phyloP scores from a whole-genome alignment of 768 basidiomycete species.

The Termitomyces sp. region DNA sequence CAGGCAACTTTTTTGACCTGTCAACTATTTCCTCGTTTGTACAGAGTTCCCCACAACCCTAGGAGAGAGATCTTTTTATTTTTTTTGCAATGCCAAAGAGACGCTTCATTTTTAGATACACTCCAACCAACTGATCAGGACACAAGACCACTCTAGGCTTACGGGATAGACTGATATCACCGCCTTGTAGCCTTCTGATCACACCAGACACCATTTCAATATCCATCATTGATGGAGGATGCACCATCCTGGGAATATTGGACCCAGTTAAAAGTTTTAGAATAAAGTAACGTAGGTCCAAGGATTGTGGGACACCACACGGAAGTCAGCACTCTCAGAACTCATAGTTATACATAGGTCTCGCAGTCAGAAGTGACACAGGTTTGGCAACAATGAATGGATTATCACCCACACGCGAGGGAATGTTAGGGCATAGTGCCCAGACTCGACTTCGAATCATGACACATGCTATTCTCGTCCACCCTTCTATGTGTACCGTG shows the following conservation, averaged over 20 bases:
- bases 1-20: not conserved
- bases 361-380: not conserved
- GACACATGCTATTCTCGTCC: not conserved
- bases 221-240: constrained; percentile 1
- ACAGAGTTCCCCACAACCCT: not conserved
- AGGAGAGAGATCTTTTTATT: not conserved
- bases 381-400: not conserved
- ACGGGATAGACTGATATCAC: not conserved
- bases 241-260: not conserved
- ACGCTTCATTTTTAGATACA: not conserved
- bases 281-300: not conserved
- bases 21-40: not conserved
- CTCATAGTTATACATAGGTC: not conserved
- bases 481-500: not conserved
- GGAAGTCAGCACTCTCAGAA: not conserved
- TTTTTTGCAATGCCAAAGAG: not conserved
- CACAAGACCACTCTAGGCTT: not conserved
- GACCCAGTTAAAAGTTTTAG: not conserved
- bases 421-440: not conserved
- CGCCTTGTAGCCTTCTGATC: not conserved
- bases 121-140: constrained; percentile 4
- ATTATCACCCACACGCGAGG: not conserved
- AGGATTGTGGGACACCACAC: not conserved
- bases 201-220: not conserved
- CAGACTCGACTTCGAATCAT: not conserved